Base-by-base conservation (phyloP, 345 rosid species). In the Sisymbrium irio region DNA sequence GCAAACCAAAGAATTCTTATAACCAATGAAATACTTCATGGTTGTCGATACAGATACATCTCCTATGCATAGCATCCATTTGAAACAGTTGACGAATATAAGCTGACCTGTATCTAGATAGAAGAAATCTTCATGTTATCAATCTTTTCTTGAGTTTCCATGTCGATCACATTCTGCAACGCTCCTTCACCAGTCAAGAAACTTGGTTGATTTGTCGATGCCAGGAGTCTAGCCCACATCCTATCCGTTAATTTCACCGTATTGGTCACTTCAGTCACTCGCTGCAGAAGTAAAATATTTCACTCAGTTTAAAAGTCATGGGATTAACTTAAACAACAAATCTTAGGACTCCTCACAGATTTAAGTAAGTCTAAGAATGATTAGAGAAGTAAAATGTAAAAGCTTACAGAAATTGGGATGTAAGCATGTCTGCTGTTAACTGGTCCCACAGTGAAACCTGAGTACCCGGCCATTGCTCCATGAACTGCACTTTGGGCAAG, bases 381-480 rank as follows among this genome's bases (percentile, higher is more conserved):
- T 19, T 13, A 27, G 59, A 28, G 44, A 51, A 62, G 53, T 39
- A 15, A 19, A 56, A 39, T 39, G 49, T 30, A 70, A 42, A 67
- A 65, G 78, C 91, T 82, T 82, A 93, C 97, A 58, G 83, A 76
- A 49, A 93, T 90, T 49, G 96, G 97, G 64, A 94, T 91, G 76
- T 89, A 91, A 45, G 96, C 97, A 71, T 88, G 99, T 76, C 78
- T 87, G 80, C 97, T 87, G 79, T 88, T 95, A 59, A 92, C 97
- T 32, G 93, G 97, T 62, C 97, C 99, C 27, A 92, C 97, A 0
- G 97, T 92, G 84, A 94, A 94, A 77, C 97, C 98, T 5, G 97
- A 85, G 82, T 79, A 92, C 75, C 97, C 97, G 60, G 97, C 96
- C 98, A 94, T 94, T 81, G 97, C 93, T 76, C 98, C 97, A 81